Base-by-base conservation (phyloP, 129 eudicot genomes). In the Oenanthe sinensis region DNA sequence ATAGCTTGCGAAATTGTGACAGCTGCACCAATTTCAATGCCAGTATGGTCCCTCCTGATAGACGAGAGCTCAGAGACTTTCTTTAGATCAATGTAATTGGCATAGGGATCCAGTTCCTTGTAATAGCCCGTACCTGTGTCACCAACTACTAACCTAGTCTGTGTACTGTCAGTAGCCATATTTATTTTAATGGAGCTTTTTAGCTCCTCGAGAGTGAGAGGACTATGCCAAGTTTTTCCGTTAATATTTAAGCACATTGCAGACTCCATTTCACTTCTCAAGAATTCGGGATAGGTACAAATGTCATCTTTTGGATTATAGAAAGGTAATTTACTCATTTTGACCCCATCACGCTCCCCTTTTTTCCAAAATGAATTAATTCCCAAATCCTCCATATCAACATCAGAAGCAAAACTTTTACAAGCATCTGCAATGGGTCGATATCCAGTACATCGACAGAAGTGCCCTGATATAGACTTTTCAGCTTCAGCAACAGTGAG, bases 361-460 rank as follows among this genome's bases (percentile, higher is more conserved):
- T 87, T 89, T 79, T 79, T 89, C 95, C 97, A 92, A 33, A 92
- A 96, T 0, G 97, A 82, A 84, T 96, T 96, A 39, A 89, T 80
- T 77, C 97, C 97, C 80, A 92, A 85, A 86, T 92, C 97, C 75
- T 92, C 97, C 78, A 96, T 86, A 83, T 96, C 97, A 78, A 92
- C 96, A 87, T 92, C 89, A 54, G 85, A 80, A 63, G 97, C 91
- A 81, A 90, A 96, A 80, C 95, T 92, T 73, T 96, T 92, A 86
- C 99, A 96, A 70, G 86, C 97, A 88, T 96, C 97, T 24, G 87
- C 96, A 77, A 96, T 92, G 47, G 99, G 95, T 44, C 97, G 96
- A 81, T 96, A 96, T 28, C 99, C 99, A 76, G 99, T 96, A 80
- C 99, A 96, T 5, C 99, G 85, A 74, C 99, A 96, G 26, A 96